phyloP scores from a whole-genome alignment of 306 rosid genomes.

The Quercus aquifolioides region DNA sequence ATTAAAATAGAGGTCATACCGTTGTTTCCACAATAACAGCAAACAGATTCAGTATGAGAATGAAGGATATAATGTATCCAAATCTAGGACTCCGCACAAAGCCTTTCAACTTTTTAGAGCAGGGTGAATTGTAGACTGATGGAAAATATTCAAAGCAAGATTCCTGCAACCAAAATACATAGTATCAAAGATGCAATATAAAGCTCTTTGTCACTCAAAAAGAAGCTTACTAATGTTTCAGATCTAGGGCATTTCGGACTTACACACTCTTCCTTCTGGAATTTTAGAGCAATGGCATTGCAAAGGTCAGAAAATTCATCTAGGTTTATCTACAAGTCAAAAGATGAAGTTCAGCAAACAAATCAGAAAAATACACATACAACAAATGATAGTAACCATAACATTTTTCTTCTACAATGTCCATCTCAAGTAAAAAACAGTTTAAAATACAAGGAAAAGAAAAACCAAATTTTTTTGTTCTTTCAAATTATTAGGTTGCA shows the following conservation, averaged over 20 bases:
- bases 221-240: slow-evolving; percentile 19
- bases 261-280: slow-evolving; percentile 80
- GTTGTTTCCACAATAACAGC: slow-evolving; percentile 93
- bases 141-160: slow-evolving; percentile 64
- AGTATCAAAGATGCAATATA: slow-evolving; percentile 28
- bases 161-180: slow-evolving; percentile 55
- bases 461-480: neutral
- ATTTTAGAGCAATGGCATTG: slow-evolving; percentile 85
- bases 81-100: slow-evolving; percentile 70
- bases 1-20: slow-evolving; percentile 48
- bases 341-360: slow-evolving; percentile 12
- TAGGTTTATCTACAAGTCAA: slow-evolving; percentile 64
- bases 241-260: slow-evolving; percentile 28
- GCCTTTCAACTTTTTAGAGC: slow-evolving; percentile 63
- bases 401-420: neutral
- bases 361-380: slow-evolving; percentile 3
- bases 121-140: slow-evolving; percentile 44
- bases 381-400: neutral
- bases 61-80: slow-evolving; percentile 79
- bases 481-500: neutral
- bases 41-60: slow-evolving; percentile 67
- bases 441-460: neutral
- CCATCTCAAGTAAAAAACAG: no score
- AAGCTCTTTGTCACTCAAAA: slow-evolving; percentile 14
- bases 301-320: slow-evolving; percentile 90